phyloP scores from a whole-genome alignment of 208 protist species.

The Perkinsela sp. region DNA sequence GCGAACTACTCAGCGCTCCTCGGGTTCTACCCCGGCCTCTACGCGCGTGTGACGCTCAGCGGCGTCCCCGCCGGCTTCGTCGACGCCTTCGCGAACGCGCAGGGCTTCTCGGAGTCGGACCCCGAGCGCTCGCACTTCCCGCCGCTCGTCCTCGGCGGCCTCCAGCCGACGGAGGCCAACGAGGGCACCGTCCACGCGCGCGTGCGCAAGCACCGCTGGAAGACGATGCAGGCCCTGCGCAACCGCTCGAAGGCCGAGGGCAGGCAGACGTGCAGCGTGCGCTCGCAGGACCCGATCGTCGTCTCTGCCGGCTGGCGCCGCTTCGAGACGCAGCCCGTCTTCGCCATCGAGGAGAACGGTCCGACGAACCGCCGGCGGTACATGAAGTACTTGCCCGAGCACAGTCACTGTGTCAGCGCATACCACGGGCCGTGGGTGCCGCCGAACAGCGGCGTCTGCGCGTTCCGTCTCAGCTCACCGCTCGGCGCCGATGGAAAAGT shows the following conservation, averaged over 20 bases:
- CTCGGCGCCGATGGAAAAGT: not conserved
- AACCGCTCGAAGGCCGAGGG: not conserved
- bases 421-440: constrained; percentile 90
- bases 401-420: constrained; percentile 90
- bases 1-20: constrained; percentile 46
- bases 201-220: constrained; percentile 94
- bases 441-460: constrained; percentile 79
- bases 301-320: constrained; percentile 95
- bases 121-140: constrained; percentile 7
- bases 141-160: constrained; percentile 73
- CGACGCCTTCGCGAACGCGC: constrained; percentile 34
- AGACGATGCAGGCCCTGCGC: constrained; percentile 8
- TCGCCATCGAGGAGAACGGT: constrained; percentile 61
- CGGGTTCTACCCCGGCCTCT: constrained; percentile 73
- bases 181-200: constrained; percentile 69
- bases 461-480: constrained; percentile 16
- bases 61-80: constrained; percentile 82
- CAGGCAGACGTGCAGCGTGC: constrained; percentile 24
- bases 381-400: constrained; percentile 97
- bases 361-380: constrained; percentile 77
- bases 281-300: constrained; percentile 91
- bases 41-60: constrained; percentile 78
- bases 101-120: not conserved
- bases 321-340: constrained; percentile 82
- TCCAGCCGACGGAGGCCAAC: constrained; percentile 75